Evolutionary conservation across 768 basidiomycete species (phyloP).

Genomic region (Ramaria sp.): DNA sequence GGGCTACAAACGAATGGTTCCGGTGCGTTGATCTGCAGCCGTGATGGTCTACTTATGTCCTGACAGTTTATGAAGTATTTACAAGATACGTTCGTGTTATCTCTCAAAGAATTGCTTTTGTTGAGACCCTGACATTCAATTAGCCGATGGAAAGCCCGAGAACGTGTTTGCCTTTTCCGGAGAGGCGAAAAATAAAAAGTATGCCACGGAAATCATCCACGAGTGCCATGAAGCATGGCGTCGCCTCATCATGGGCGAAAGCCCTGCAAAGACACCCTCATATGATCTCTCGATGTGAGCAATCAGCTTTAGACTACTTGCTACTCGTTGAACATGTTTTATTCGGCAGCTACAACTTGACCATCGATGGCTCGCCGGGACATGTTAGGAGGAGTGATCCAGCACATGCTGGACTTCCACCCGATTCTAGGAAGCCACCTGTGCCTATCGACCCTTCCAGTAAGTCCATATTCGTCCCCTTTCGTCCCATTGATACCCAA

Average conservation of each 20-base stretch:
- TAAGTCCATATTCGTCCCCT: slow-evolving; percentile 25
- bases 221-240: slow-evolving; percentile 99
- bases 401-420: slow-evolving; percentile 53
- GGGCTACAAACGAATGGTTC: slow-evolving; percentile 99
- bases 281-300: slow-evolving; percentile 83
- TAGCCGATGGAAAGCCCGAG: slow-evolving; percentile 84
- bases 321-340: background rate
- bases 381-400: slow-evolving; percentile 52
- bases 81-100: slow-evolving; percentile 56
- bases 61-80: slow-evolving; percentile 45
- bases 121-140: background rate
- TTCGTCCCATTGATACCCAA: background rate
- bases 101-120: background rate
- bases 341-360: slow-evolving; percentile 61
- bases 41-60: slow-evolving; percentile 17
- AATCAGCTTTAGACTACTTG: background rate
- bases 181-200: slow-evolving; percentile 99
- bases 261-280: slow-evolving; percentile 53
- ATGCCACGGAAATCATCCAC: slow-evolving; percentile 97
- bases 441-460: slow-evolving; percentile 87
- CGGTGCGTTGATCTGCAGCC: slow-evolving; percentile 33
- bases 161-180: slow-evolving; percentile 99
- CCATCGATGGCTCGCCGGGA: slow-evolving; percentile 64
- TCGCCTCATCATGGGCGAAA: slow-evolving; percentile 75
- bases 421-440: slow-evolving; percentile 72